Base-by-base conservation (phyloP, 306 rosid species). In the Inga leiocalycina region DNA sequence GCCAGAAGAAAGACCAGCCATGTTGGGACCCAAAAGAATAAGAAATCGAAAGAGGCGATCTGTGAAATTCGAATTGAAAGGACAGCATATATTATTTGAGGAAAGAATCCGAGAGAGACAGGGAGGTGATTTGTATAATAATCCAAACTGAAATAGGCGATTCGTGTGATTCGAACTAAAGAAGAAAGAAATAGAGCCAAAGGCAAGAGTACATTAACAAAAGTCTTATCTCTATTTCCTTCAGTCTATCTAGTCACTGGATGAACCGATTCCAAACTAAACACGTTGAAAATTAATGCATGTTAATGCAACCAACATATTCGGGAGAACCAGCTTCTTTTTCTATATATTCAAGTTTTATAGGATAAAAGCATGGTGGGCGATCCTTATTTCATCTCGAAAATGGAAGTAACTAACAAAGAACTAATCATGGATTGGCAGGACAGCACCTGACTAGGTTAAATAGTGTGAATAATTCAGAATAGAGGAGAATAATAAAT, bases 381-480 rank as follows among this genome's bases (percentile, higher is more conserved):
- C 20, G 75, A 70, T 41, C 75, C 34, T 39, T 20, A 20, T 70
- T 70, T 43, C 52, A 41, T 70, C 15, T 5, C 34, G 52, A 68
- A 19, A 35, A 34, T 67, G 24, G 51, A 41, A 70, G 19, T 41
- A 41, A 41, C 34, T 70, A 70, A n/a, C 10, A 30, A 64, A 27
- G 70, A 24, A 64, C 41, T 5, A 12, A 2, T 30, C 20, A 64
- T 64, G 37, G 14, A 24, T 49, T 49, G 54, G 14, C 54, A 48
- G 19, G 27, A 30, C 45, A 10, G 27, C 27, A 16, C 24, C 46
- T 52, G 49, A 17, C 19, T 35, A 11, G 67, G 37, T 5, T 57
- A 56, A 75, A 75, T 37, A 35, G 39, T 46, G n/a, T 72, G 39
- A 74, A 32, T 74, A 74, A 32, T 74, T 74, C 78, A 34, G 24